A percentile compares a stretch with the other conserved stretches of the same genome.
These are phyloP conservation scores for Deuterostichococcus epilithicus DNA, from an alignment of 139 green algal genomes.

Conservation along the genomic window DNA sequence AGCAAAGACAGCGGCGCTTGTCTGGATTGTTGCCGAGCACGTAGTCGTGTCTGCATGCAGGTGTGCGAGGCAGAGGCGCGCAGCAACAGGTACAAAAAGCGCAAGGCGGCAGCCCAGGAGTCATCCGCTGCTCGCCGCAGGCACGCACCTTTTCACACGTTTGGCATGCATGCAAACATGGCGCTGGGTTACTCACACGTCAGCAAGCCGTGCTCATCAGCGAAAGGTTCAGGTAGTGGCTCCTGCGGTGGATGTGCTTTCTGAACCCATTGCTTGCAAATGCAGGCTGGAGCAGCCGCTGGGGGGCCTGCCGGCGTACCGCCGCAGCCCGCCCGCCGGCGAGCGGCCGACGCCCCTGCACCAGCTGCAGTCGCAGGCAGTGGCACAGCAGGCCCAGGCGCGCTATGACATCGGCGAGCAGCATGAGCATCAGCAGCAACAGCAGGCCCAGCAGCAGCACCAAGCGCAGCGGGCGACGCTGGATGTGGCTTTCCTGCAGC, in stretches of 20 bases:
- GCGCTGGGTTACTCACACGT: no score
- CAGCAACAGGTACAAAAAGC: background rate
- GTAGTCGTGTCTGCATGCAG: background rate
- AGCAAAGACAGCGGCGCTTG: no score
- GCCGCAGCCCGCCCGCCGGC: no score
- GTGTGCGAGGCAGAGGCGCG: background rate
- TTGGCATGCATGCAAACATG: no score
- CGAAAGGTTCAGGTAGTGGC: no score
- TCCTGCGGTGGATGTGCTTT: no score
- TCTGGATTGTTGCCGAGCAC: no score
- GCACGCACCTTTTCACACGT: background rate
- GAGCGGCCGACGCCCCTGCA: background rate
- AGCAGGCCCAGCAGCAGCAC: background rate
- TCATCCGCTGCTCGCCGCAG: background rate
- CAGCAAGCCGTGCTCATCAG: no score
- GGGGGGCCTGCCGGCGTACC: background rate
- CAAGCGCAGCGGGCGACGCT: no score
- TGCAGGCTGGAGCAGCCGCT: background rate
- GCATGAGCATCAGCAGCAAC: background rate
- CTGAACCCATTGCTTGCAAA: no score
- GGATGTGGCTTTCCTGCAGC: background rate
- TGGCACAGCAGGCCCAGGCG: background rate
- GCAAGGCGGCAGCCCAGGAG: background rate
- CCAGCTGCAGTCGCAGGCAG: background rate
- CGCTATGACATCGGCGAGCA: no score